These are phyloP conservation scores for Stipa capillata DNA, from an alignment of 176 grass and related monocot genomes.

Conservation along the genomic window DNA sequence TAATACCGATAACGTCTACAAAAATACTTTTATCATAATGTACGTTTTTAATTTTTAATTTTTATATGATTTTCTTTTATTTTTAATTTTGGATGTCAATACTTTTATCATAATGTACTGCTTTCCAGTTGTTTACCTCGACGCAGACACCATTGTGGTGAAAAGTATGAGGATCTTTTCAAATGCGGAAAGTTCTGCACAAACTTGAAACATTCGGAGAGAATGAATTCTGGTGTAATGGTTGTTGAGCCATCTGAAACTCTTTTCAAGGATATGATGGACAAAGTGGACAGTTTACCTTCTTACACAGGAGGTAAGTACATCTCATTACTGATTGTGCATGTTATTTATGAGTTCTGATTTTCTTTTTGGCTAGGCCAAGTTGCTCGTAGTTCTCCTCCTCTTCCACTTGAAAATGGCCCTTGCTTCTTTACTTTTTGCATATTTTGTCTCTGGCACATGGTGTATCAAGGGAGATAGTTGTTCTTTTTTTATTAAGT, in stretches of 20 bases:
- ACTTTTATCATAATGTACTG: neutral
- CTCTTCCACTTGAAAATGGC: neutral
- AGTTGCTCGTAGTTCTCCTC: neutral
- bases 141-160: slow-evolving; percentile 93
- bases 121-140: slow-evolving; percentile 62
- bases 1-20: no score
- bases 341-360: neutral
- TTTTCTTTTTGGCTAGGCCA: neutral
- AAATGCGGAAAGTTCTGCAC: slow-evolving; percentile 89
- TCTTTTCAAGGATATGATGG: slow-evolving; percentile 81
- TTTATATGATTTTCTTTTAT: neutral
- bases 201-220: slow-evolving; percentile 97
- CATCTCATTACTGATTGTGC: neutral
- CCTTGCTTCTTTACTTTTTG: neutral
- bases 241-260: slow-evolving; percentile 92
- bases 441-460: neutral
- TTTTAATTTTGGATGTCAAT: no score
- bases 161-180: slow-evolving; percentile 94
- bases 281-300: slow-evolving; percentile 61
- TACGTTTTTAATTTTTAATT: neutral
- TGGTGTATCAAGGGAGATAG: neutral
- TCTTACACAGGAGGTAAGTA: slow-evolving; percentile 88
- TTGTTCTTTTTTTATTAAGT: neutral
- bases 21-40: no score
- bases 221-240: slow-evolving; percentile 95